Evolutionary conservation across 2,329 filamentous ascomycete genomes (phyloP), one percentile per base, ranked within the genome.

Genomic region (Epichloe brachyelytri): DNA sequence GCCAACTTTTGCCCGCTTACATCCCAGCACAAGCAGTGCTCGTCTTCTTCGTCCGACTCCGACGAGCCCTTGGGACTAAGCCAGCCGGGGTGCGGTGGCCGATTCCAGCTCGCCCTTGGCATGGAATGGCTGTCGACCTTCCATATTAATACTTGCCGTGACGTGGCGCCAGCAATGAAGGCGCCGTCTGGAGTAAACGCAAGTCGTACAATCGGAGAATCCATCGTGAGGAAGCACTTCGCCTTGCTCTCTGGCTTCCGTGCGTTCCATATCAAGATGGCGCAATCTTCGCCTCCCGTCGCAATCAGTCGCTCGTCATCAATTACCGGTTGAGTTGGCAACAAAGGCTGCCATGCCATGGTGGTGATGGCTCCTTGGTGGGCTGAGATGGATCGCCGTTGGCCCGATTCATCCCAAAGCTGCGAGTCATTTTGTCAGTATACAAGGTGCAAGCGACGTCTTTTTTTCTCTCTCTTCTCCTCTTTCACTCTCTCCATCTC

Each of bases 1-100:
- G 80, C 80, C 52, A 84, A 67, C 58, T 78, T 81, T 55, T 79
- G 74, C 5, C 80, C 80, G 48, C 74, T 74, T 4, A 74, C 69
- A 63, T 83, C 79, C 80, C 80, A 84, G 56, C 74, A 75, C 17
- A 83, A 61, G 51, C 77, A 82, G 57, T 82, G 77, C 54, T 77
- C 75, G 44, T 81, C 76, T 56, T 82, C 79, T 43, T 82, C 79
- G 20, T 81, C 78, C 0, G 68, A 61, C 22, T 77, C 75, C 6
- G 71, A 68, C 37, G 71, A 73, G 44, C 70, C 71, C 58, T 73
- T 77, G 19, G 79, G 79, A 53, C 75, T 82, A 34, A 77, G 67
- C 77, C 78, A 82, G 4, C 77, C 79, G 0, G 72, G 68, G 56
- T 82, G 77, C 10, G 73, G 68, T 26, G 71, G 67, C 54, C 77